A percentile compares a stretch with the other conserved stretches of the same genome.
Evolutionary conservation across 2,329 filamentous ascomycete species (phyloP).

Genomic region (Colletotrichum tabaci): DNA sequence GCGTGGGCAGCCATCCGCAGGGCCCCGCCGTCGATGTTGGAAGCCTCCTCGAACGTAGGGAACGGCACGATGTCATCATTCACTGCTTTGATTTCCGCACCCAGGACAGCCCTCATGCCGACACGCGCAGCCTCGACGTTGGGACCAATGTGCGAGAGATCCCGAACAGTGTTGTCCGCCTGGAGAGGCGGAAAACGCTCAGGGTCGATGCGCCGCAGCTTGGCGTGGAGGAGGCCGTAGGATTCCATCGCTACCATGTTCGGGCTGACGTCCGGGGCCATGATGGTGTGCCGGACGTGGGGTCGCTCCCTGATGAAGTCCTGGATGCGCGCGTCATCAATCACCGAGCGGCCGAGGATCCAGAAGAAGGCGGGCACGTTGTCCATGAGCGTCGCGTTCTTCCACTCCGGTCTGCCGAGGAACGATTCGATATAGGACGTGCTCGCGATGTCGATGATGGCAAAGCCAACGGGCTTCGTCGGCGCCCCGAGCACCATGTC

Average conservation of each 20-base stretch:
- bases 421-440: slow-evolving; percentile 79
- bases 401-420: slow-evolving; percentile 81
- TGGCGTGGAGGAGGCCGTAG: slow-evolving; percentile 75
- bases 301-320: slow-evolving; percentile 77
- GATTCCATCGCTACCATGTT: slow-evolving; percentile 82
- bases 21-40: slow-evolving; percentile 59
- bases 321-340: slow-evolving; percentile 73
- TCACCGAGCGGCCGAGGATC: slow-evolving; percentile 81
- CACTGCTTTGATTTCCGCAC: slow-evolving; percentile 63
- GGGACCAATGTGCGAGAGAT: slow-evolving; percentile 41
- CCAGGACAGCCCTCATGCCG: slow-evolving; percentile 62
- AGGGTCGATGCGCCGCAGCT: slow-evolving; percentile 80
- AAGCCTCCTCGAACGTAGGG: slow-evolving; percentile 55
- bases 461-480: slow-evolving; percentile 79
- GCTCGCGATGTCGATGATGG: slow-evolving; percentile 84
- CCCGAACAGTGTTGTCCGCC: slow-evolving; percentile 69
- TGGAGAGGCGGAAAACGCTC: slow-evolving; percentile 80
- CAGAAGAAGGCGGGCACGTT: slow-evolving; percentile 82
- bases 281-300: slow-evolving; percentile 81
- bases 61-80: slow-evolving; percentile 63
- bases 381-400: slow-evolving; percentile 73
- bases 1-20: slow-evolving; percentile 67
- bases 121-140: slow-evolving; percentile 58
- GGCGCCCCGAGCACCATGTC: slow-evolving; percentile 86
- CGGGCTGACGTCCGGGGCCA: slow-evolving; percentile 80